These are phyloP conservation scores for Psilocybe sp. DNA, from an alignment of 768 basidiomycete genomes.

Conservation along the genomic window DNA sequence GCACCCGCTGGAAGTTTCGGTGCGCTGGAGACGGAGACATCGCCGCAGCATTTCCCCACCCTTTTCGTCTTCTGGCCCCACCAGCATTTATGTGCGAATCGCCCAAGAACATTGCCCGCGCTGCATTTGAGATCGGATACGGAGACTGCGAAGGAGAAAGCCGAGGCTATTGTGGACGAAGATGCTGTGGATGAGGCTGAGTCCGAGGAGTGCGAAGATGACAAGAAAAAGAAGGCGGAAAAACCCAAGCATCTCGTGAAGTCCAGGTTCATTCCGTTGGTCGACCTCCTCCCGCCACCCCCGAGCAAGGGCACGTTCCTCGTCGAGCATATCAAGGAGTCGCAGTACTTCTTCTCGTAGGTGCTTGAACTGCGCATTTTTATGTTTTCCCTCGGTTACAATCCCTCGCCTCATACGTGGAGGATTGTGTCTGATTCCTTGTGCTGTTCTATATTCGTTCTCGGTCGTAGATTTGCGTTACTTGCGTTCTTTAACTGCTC, in stretches of 20 bases:
- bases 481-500: not conserved
- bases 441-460: too few relatives aligned
- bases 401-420: too few relatives aligned
- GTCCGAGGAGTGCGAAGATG: conserved; percentile 6
- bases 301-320: conserved; percentile 86
- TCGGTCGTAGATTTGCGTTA: too few relatives aligned
- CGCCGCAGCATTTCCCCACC: too few relatives aligned
- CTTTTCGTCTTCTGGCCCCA: not conserved
- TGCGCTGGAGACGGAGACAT: not conserved
- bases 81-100: conserved; percentile 9
- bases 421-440: too few relatives aligned
- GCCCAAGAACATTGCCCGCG: conserved; percentile 19
- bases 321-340: conserved; percentile 76
- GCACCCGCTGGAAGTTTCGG: conserved; percentile 25
- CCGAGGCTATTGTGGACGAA: conserved; percentile 11
- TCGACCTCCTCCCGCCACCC: conserved; percentile 74
- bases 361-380: not conserved
- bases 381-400: too few relatives aligned
- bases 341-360: conserved; percentile 93
- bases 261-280: conserved; percentile 71
- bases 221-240: conserved; percentile 20
- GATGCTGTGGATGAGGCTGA: conserved; percentile 6
- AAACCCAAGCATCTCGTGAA: conserved; percentile 24
- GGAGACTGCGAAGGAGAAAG: conserved; percentile 7
- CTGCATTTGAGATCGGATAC: conserved; percentile 28